phyloP scores from a whole-genome alignment of 106 monocot species.

The Amphibolis antarctica region DNA sequence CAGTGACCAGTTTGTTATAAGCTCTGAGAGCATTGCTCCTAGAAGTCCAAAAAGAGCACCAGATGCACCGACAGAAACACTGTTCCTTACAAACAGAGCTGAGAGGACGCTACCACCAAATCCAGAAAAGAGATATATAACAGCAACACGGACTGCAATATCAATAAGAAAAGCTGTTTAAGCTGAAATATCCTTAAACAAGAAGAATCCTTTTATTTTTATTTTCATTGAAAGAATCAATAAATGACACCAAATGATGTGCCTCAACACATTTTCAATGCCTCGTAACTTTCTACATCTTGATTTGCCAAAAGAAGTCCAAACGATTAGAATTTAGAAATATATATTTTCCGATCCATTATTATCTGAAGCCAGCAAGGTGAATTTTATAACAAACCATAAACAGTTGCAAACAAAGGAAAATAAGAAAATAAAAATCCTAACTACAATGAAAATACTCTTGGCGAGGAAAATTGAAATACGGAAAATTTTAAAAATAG shows the following conservation, averaged over 20 bases:
- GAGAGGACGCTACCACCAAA: constrained; percentile 20
- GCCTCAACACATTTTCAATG: too few relatives aligned
- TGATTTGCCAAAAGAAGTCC: too few relatives aligned
- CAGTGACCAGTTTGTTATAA: constrained; percentile 23
- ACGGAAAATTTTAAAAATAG: too few relatives aligned
- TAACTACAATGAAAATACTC: too few relatives aligned
- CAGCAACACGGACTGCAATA: constrained; percentile 14
- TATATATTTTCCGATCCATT: too few relatives aligned
- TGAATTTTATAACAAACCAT: too few relatives aligned
- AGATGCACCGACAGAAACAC: constrained; percentile 21
- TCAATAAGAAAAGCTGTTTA: neutral
- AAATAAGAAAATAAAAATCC: too few relatives aligned
- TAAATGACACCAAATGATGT: neutral
- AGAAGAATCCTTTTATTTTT: neutral
- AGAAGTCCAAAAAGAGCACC: constrained; percentile 27
- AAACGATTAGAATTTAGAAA: too few relatives aligned
- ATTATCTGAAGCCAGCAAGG: too few relatives aligned
- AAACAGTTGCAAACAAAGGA: too few relatives aligned
- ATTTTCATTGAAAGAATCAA: neutral
- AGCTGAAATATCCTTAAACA: neutral
- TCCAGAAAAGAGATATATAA: constrained; percentile 17
- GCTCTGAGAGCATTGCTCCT: constrained; percentile 27
- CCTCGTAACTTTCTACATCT: too few relatives aligned
- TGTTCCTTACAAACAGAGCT: constrained; percentile 12
- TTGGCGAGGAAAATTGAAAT: too few relatives aligned